Base-by-base conservation (phyloP, 2,329 filamentous ascomycete genomes). In the Colletotrichum eremochloae region DNA sequence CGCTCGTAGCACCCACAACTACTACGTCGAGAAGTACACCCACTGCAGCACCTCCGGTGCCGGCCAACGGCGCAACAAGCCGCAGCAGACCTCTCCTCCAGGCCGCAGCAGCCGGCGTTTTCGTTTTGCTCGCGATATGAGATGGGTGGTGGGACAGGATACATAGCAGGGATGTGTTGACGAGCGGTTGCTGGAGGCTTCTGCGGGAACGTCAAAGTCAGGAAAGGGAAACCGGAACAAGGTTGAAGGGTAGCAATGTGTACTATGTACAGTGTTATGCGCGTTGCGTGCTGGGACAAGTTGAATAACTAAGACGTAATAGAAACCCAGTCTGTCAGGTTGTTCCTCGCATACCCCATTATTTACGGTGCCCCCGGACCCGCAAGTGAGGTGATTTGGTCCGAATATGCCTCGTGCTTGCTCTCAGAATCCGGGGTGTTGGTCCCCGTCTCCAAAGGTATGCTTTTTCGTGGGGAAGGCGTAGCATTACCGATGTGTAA, bases 111-210 rank as follows among this genome's bases (percentile, higher is more conserved):
- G 67, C 53, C 38, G 61, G 40, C 14, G 53, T 36, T 12, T 5
- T 68, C 33, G 66, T 58, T 8, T 11, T 68, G 31, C n/a, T 68
- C 24, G 58, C 31, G 7, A 38, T 68, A 24, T 68, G 40, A 68
- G 9, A 24, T 42, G 9, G n/a, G 38, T n/a, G 6, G 14, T 12
- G n/a, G 55, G 3, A 50, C 46, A 33, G 24, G 20, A 46, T 46
- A 46, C 44, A n/a, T 4, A 5, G n/a, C 5, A 20, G 14, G 14
- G 18, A 14, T 18, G 38, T 2, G 5, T 20, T 20, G 24, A 38
- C 20, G 31, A 36, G 53, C 7, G 15, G 53, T 15, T 5, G 31
- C 31, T 24, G 33, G 33, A 38, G 14, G 53, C 5, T 63, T 29
- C 20, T 20, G n/a, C 24, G n/a, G 44, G 29, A 38, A 2, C 20